Percentiles rank a stretch among this genome's conserved stretches.
Conservation (phyloP, 768 basidiomycete species). For the Amanita exitialis region DNA sequence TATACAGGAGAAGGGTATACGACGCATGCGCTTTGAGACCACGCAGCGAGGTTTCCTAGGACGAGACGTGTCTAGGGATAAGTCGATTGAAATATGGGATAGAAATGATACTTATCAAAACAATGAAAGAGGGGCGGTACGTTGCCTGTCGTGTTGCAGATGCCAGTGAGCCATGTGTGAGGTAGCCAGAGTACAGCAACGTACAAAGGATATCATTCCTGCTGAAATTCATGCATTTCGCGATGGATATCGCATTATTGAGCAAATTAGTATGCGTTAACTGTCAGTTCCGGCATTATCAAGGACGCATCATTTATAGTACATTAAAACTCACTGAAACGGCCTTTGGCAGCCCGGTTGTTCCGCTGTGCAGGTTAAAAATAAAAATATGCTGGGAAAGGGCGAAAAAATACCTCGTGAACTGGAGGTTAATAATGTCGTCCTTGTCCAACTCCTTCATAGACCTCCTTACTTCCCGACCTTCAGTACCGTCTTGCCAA, state of each 20-base stretch:
- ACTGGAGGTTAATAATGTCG: conserved; percentile 77
- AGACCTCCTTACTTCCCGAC: conserved; percentile 30
- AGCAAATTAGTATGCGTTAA: conserved; percentile 72
- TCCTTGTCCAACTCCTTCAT: conserved; percentile 36
- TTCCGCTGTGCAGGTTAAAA: conserved; percentile 39
- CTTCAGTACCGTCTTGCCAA: conserved; percentile 52
- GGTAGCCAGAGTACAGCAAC: conserved; percentile 11
- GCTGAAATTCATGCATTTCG: conserved; percentile 59
- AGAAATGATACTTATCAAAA: conserved; percentile 62
- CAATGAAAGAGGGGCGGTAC: conserved; percentile 82
- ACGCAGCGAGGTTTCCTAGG: conserved; percentile 72
- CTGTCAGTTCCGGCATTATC: conserved; percentile 20
- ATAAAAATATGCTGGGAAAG: background rate
- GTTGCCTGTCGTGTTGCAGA: conserved; percentile 41
- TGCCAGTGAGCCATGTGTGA: conserved; percentile 1
- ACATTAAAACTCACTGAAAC: conserved; percentile 48
- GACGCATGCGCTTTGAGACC: conserved; percentile 63
- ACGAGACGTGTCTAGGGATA: conserved; percentile 47
- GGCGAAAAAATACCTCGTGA: conserved; percentile 52
- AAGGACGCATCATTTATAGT: background rate
- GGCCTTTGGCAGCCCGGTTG: conserved; percentile 75
- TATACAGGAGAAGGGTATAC: conserved; percentile 67
- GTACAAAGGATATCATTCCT: conserved; percentile 59
- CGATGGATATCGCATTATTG: conserved; percentile 68
- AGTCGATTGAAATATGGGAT: conserved; percentile 7